phyloP scores from a whole-genome alignment of 2,329 filamentous ascomycete species.

The Hysterium pulicare region DNA sequence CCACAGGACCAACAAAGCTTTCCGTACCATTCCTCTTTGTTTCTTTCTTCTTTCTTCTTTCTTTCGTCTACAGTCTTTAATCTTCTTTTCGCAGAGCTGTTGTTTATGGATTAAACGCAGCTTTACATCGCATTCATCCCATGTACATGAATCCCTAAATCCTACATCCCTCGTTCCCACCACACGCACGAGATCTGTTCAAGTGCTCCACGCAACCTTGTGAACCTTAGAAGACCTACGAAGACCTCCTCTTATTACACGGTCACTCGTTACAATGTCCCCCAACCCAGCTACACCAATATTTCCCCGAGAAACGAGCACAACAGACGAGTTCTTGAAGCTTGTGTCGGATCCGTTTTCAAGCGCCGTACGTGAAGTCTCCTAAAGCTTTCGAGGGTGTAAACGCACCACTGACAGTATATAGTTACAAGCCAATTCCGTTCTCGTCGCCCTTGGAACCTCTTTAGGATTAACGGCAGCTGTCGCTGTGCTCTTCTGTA shows the following conservation, averaged over 20 bases:
- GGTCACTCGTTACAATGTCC: neutral
- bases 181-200: neutral
- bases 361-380: slow-evolving; percentile 7
- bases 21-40: neutral
- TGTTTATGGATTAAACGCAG: slow-evolving; percentile 4
- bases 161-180: neutral
- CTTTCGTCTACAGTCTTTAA: neutral
- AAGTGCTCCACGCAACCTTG: neutral
- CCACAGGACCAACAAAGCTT: neutral
- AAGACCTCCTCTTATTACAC: neutral
- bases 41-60: slow-evolving; percentile 4
- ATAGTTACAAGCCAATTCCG: slow-evolving; percentile 58
- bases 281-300: neutral
- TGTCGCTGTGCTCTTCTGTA: slow-evolving; percentile 78
- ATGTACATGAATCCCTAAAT: neutral
- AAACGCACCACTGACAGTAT: slow-evolving; percentile 2
- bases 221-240: neutral
- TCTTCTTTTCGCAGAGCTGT: neutral
- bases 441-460: slow-evolving; percentile 75
- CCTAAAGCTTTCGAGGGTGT: neutral
- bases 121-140: neutral
- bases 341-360: slow-evolving; percentile 27
- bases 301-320: slow-evolving; percentile 3
- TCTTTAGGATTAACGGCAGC: slow-evolving; percentile 72
- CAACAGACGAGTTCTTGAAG: slow-evolving; percentile 21